A percentile compares a stretch with the other conserved stretches of the same genome.
phyloP scores from a whole-genome alignment of 1,284 basidiomycete species.

The Stygiomarasmius scandens region DNA sequence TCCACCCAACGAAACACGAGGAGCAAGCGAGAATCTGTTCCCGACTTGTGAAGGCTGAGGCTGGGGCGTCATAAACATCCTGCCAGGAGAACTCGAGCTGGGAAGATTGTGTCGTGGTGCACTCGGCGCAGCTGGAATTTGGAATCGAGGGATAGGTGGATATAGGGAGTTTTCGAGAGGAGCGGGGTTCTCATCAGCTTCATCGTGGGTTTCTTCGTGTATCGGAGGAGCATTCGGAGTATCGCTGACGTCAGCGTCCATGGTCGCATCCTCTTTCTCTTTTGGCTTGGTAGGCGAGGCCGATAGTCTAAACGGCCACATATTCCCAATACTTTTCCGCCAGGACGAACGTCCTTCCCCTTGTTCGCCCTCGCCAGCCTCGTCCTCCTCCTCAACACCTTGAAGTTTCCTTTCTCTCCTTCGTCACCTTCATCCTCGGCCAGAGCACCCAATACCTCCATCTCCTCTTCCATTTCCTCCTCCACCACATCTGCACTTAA shows the following conservation, averaged over 20 bases:
- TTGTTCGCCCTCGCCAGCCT: conserved; percentile 16
- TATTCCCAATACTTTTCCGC: conserved; percentile 36
- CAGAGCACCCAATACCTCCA: conserved; percentile 35
- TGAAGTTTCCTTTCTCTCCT: too few species aligned
- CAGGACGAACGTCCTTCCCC: conserved; percentile 24
- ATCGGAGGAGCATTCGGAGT: too few species aligned
- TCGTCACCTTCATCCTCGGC: conserved; percentile 48
- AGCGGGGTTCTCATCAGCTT: too few species aligned
- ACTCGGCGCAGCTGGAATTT: not conserved
- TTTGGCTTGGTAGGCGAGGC: conserved; percentile 23
- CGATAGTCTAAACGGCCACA: conserved; percentile 39
- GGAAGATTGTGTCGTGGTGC: too few species aligned
- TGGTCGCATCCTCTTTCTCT: too few species aligned
- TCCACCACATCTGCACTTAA: conserved; percentile 40
- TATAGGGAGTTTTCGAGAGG: too few species aligned
- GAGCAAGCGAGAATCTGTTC: too few species aligned
- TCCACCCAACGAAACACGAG: conserved; percentile 39
- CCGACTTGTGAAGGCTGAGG: too few species aligned
- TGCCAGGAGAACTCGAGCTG: too few species aligned
- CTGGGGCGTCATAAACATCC: too few species aligned
- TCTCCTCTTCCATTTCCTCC: conserved; percentile 45
- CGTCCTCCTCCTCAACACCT: too few species aligned
- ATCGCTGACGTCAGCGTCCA: conserved; percentile 22
- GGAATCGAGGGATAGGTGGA: not conserved
- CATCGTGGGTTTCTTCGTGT: conserved; percentile 6